A percentile compares a stretch with the other conserved stretches of the same genome.
Evolutionary conservation across 1,284 basidiomycete species (phyloP).

Genomic region (Cutaneotrichosporon dermatis): DNA sequence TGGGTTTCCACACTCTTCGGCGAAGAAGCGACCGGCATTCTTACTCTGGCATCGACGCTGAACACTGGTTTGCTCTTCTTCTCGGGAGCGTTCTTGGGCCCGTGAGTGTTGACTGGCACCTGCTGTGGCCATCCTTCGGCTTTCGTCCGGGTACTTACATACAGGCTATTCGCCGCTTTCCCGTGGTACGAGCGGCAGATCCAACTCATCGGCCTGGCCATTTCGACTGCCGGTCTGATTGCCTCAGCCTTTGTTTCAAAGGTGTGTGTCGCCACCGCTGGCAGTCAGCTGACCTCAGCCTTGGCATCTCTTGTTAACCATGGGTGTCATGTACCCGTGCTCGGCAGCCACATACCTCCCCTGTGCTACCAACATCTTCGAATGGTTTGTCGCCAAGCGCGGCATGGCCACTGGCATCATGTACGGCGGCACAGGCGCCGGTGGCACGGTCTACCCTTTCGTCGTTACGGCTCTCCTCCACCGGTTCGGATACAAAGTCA

Average conservation of each 20-base stretch:
- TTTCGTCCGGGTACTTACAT: no score
- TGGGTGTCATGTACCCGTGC: slow-evolving; percentile 43
- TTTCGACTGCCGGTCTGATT: slow-evolving; percentile 9
- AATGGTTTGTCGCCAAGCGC: slow-evolving; percentile 42
- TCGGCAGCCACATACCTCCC: slow-evolving; percentile 39
- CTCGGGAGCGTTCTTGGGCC: slow-evolving; percentile 34
- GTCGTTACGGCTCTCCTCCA: slow-evolving; percentile 38
- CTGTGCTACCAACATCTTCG: slow-evolving; percentile 42
- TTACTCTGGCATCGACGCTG: slow-evolving; percentile 43
- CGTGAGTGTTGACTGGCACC: slow-evolving; percentile 24
- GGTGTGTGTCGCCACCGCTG: slow-evolving; percentile 25
- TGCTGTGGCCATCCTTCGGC: no score
- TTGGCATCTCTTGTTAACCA: slow-evolving; percentile 45
- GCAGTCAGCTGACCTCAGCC: slow-evolving; percentile 27
- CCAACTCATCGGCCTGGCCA: slow-evolving; percentile 10
- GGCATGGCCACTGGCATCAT: slow-evolving; percentile 46
- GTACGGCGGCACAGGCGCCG: slow-evolving; percentile 43
- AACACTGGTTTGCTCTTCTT: slow-evolving; percentile 46
- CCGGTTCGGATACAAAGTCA: slow-evolving; percentile 41
- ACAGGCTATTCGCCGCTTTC: slow-evolving; percentile 20
- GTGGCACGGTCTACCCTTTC: slow-evolving; percentile 44
- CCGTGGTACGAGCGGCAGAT: slow-evolving; percentile 18
- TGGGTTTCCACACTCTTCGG: slow-evolving; percentile 38
- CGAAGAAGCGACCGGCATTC: slow-evolving; percentile 13
- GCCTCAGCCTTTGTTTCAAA: slow-evolving; percentile 12